Evolutionary conservation across 2,329 filamentous ascomycete species (phyloP).

Genomic region (Hymenoscyphus infarciens): DNA sequence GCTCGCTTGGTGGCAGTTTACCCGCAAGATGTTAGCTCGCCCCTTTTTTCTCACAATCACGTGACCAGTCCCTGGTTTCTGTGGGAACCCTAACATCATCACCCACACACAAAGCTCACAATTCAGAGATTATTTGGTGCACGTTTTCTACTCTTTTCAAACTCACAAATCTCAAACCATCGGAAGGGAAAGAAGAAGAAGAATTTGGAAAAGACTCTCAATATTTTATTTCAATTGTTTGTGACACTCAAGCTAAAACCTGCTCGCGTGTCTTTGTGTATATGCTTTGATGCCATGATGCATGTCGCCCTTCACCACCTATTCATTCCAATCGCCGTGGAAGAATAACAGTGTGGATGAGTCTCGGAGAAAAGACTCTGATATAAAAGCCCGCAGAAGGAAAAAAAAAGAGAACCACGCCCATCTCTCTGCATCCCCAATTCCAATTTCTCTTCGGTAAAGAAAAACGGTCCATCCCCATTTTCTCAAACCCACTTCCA

Average conservation of each 20-base stretch:
- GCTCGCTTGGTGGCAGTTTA: no score
- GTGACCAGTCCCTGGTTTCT: no score
- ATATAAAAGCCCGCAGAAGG: not conserved
- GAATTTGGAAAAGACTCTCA: not conserved
- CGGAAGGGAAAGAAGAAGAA: not conserved
- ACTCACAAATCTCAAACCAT: no score
- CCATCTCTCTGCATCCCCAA: not conserved
- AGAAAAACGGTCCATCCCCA: not conserved
- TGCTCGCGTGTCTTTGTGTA: not conserved
- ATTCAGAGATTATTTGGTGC: no score
- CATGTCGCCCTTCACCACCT: not conserved
- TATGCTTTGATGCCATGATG: not conserved
- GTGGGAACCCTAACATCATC: no score
- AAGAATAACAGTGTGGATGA: not conserved
- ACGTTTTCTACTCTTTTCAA: no score
- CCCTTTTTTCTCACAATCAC: no score
- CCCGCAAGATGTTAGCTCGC: no score
- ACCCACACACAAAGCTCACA: no score
- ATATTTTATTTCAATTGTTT: conserved; percentile 3
- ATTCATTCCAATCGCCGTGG: not conserved
- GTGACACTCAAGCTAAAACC: not conserved
- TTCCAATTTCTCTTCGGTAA: not conserved
- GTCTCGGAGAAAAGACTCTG: no score
- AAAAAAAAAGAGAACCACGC: not conserved
- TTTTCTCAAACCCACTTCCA: not conserved